Evolutionary conservation across 306 rosid genomes (phyloP).

Genomic region (Ormosia emarginata): DNA sequence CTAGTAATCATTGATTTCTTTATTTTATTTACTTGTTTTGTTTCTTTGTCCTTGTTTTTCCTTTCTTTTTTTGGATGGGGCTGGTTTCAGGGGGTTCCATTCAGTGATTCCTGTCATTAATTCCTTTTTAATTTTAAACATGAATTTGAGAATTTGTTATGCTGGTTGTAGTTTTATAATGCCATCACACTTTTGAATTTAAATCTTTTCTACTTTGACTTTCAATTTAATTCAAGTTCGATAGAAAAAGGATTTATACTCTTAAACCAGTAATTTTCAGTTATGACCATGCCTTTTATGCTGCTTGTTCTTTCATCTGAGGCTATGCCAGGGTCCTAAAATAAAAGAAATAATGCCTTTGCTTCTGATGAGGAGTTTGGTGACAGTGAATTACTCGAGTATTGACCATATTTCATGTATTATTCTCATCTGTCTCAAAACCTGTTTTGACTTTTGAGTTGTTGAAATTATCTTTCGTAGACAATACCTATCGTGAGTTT

Average conservation of each 20-base stretch:
- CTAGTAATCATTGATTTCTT: constrained; percentile 40
- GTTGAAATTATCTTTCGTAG: background rate
- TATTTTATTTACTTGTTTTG: constrained; percentile 33
- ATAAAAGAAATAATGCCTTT: background rate
- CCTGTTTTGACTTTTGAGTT: background rate
- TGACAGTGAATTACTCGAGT: constrained; percentile 1
- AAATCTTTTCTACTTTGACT: constrained; percentile 2
- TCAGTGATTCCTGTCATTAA: constrained; percentile 31
- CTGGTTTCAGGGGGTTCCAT: constrained; percentile 34
- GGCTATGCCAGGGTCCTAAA: background rate
- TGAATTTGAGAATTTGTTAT: constrained; percentile 50
- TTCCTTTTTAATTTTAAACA: constrained; percentile 34
- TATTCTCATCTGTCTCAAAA: constrained; percentile 4
- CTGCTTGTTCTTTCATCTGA: background rate
- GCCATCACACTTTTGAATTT: constrained; percentile 24
- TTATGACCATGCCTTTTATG: background rate
- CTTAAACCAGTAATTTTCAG: background rate
- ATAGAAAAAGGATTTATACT: background rate
- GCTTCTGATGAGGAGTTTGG: background rate
- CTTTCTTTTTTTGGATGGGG: constrained; percentile 7
- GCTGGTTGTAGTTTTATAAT: constrained; percentile 42
- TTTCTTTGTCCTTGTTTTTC: constrained; percentile 36
- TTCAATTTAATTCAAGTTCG: constrained; percentile 19
- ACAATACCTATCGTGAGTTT: background rate
- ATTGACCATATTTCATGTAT: background rate